Conservation (phyloP, 139 green algal genomes). For the Chlamydomonas sphaeroides region DNA sequence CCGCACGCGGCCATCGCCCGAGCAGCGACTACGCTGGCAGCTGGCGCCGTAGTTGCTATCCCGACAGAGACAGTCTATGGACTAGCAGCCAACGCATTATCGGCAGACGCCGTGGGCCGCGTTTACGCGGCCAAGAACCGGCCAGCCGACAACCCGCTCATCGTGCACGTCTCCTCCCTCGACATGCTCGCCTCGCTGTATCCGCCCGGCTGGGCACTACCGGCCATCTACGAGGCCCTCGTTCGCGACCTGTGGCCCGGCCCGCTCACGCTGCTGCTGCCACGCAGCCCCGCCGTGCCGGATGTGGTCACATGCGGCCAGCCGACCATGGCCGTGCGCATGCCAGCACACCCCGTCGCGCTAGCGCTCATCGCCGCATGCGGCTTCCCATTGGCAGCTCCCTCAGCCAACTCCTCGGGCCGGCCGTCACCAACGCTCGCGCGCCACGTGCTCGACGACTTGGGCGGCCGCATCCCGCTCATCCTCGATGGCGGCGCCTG, state of each 20-base stretch:
- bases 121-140: slow-evolving; percentile 66
- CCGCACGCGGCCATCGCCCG: not conserved
- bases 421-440: slow-evolving; percentile 62
- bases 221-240: slow-evolving; percentile 32
- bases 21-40: slow-evolving; percentile 30
- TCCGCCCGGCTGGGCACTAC: slow-evolving; percentile 48
- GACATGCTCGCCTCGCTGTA: slow-evolving; percentile 65
- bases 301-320: slow-evolving; percentile 58
- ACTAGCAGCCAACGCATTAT: slow-evolving; percentile 59
- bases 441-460: slow-evolving; percentile 60
- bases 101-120: slow-evolving; percentile 40
- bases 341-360: slow-evolving; percentile 68
- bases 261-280: slow-evolving; percentile 67
- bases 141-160: slow-evolving; percentile 73
- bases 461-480: slow-evolving; percentile 47
- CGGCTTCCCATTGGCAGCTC: slow-evolving; percentile 64
- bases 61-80: slow-evolving; percentile 75
- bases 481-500: slow-evolving; percentile 64
- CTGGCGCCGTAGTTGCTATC: slow-evolving; percentile 51
- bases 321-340: slow-evolving; percentile 67
- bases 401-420: slow-evolving; percentile 69
- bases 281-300: slow-evolving; percentile 49
- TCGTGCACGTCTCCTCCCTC: slow-evolving; percentile 66
- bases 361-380: slow-evolving; percentile 58
- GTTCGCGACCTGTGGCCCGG: slow-evolving; percentile 64